phyloP scores from a whole-genome alignment of 2,329 filamentous ascomycete genomes.

The Paecilomyces variotii region DNA sequence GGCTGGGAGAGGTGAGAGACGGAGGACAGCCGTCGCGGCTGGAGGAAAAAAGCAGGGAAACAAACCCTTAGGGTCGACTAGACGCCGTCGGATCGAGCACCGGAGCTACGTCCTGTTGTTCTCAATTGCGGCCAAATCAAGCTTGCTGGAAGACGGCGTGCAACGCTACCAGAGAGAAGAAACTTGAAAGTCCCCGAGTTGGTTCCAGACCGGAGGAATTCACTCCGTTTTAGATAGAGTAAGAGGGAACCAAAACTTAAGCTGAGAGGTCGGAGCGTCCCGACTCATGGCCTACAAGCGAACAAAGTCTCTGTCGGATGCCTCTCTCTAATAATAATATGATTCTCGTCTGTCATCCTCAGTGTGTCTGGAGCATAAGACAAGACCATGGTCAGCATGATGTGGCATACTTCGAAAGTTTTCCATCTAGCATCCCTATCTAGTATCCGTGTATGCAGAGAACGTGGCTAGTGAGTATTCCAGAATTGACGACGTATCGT shows the following conservation, averaged over 20 bases:
- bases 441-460: background rate
- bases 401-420: background rate
- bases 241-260: background rate
- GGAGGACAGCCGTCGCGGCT: background rate
- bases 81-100: background rate
- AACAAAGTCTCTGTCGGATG: background rate
- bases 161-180: background rate
- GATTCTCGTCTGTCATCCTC: background rate
- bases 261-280: background rate
- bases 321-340: no score
- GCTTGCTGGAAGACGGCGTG: background rate
- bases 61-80: background rate
- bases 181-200: background rate
- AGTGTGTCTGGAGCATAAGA: background rate
- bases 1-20: background rate
- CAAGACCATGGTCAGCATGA: background rate
- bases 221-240: background rate
- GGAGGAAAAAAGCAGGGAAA: background rate
- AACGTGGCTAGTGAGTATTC: background rate
- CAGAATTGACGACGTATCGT: background rate
- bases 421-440: background rate
- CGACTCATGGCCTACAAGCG: background rate
- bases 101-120: background rate
- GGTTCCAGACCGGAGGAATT: background rate
- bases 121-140: background rate